These are phyloP conservation scores for Ogataea corticis DNA, from an alignment of 805 yeast genomes.

Conservation along the genomic window DNA sequence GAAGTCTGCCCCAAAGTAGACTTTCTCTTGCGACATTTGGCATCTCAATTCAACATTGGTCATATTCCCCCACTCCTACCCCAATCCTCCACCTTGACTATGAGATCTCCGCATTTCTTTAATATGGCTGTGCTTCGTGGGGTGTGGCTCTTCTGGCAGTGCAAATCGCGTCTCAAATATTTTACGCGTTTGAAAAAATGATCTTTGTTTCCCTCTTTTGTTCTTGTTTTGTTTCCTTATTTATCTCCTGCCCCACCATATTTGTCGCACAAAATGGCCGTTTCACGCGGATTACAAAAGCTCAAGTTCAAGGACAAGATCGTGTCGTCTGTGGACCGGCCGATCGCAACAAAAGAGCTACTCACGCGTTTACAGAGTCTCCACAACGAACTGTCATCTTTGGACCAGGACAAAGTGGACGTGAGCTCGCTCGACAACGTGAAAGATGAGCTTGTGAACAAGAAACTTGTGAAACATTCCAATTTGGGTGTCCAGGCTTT, in stretches of 20 bases:
- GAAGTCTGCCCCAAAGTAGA: too few relatives aligned
- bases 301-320: constrained; percentile 32
- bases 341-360: constrained; percentile 64
- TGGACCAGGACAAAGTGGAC: constrained; percentile 63
- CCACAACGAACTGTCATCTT: constrained; percentile 59
- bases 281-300: constrained; percentile 18
- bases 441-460: constrained; percentile 53
- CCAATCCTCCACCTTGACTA: too few relatives aligned
- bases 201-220: constrained; percentile 10
- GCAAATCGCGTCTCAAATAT: too few relatives aligned
- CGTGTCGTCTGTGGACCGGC: constrained; percentile 54
- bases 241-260: not conserved
- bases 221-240: constrained; percentile 1
- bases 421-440: constrained; percentile 44
- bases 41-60: too few relatives aligned
- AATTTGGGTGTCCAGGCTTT: constrained; percentile 71
- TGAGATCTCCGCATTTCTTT: too few relatives aligned
- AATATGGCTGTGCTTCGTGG: too few relatives aligned
- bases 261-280: constrained; percentile 14
- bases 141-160: too few relatives aligned
- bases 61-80: too few relatives aligned
- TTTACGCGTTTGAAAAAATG: constrained; percentile 9
- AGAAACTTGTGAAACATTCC: constrained; percentile 57
- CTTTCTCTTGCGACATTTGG: too few relatives aligned
- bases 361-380: constrained; percentile 55